These are phyloP conservation scores for Globisporangium heterothallicum DNA, from an alignment of 352 stramenopile species.

Conservation along the genomic window DNA sequence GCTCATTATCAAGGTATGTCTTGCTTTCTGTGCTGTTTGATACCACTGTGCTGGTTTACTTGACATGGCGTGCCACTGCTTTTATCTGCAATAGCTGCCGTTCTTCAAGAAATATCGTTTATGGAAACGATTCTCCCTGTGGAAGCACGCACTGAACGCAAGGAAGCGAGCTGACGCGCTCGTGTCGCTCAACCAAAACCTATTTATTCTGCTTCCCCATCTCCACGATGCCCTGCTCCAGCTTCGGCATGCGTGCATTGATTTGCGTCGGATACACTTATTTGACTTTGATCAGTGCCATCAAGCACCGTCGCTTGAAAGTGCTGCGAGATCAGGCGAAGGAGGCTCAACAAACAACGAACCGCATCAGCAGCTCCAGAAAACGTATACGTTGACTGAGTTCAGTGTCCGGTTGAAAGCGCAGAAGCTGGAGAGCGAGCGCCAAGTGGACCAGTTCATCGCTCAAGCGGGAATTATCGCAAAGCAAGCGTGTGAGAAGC, in stretches of 20 bases:
- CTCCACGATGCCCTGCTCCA: slow-evolving; percentile 77
- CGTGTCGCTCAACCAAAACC: slow-evolving; percentile 55
- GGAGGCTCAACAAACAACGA: not conserved
- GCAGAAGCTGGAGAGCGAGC: slow-evolving; percentile 60
- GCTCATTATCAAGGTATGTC: slow-evolving; percentile 57
- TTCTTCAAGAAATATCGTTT: slow-evolving; percentile 88
- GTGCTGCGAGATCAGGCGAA: not conserved
- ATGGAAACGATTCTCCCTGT: slow-evolving; percentile 90
- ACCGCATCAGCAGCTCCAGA: slow-evolving; percentile 18
- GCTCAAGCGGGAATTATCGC: slow-evolving; percentile 44
- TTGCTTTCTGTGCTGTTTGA: not conserved
- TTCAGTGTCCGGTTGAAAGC: slow-evolving; percentile 74
- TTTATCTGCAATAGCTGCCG: slow-evolving; percentile 31
- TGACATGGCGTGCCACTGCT: not conserved
- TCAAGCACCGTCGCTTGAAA: too few species aligned
- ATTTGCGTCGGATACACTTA: slow-evolving; percentile 30
- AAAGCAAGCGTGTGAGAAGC: slow-evolving; percentile 61
- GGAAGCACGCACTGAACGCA: slow-evolving; percentile 70
- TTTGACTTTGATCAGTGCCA: slow-evolving; percentile 33
- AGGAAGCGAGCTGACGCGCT: slow-evolving; percentile 32
- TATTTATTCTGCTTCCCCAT: slow-evolving; percentile 86
- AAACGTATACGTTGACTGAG: slow-evolving; percentile 75
- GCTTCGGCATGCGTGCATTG: slow-evolving; percentile 58
- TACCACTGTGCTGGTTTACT: not conserved
- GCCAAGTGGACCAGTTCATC: slow-evolving; percentile 57